Evolutionary conservation across 2,329 filamentous ascomycete species (phyloP).

Genomic region (Aureobasidium uvarum): DNA sequence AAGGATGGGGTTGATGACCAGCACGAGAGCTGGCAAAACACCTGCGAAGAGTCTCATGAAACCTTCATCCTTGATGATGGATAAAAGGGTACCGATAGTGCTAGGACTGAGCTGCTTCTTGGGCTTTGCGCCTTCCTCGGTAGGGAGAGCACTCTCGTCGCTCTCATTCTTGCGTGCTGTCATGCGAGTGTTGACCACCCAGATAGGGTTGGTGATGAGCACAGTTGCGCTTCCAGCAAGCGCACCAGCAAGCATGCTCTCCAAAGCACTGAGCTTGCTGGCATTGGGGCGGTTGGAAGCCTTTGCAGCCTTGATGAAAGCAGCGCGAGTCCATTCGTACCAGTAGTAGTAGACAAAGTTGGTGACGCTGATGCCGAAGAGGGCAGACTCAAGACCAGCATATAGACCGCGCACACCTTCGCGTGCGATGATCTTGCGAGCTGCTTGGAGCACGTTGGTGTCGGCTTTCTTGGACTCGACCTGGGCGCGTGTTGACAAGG

Average conservation of each 20-base stretch:
- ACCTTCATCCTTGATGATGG: slow-evolving; percentile 80
- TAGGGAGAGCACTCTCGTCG: slow-evolving; percentile 40
- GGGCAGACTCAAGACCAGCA: slow-evolving; percentile 84
- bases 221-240: slow-evolving; percentile 93
- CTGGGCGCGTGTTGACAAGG: slow-evolving; percentile 93
- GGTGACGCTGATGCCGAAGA: slow-evolving; percentile 97
- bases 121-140: slow-evolving; percentile 34
- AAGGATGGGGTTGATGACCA: slow-evolving; percentile 97
- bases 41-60: slow-evolving; percentile 83
- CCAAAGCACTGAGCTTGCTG: slow-evolving; percentile 73
- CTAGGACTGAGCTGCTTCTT: slow-evolving; percentile 59
- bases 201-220: slow-evolving; percentile 96
- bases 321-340: slow-evolving; percentile 92
- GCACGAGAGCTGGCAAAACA: slow-evolving; percentile 84
- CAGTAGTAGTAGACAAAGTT: slow-evolving; percentile 99
- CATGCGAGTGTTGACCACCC: slow-evolving; percentile 98
- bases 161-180: slow-evolving; percentile 74
- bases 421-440: slow-evolving; percentile 82
- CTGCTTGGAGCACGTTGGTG: slow-evolving; percentile 77
- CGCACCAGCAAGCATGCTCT: slow-evolving; percentile 93
- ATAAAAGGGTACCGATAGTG: slow-evolving; percentile 76
- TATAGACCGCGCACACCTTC: slow-evolving; percentile 90
- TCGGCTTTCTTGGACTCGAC: slow-evolving; percentile 94
- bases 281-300: slow-evolving; percentile 25
- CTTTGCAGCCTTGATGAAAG: slow-evolving; percentile 43